Evolutionary conservation across 2,329 filamentous ascomycete species (phyloP), one percentile per base, ranked within the genome.

Genomic region (Davidsoniella australis): DNA sequence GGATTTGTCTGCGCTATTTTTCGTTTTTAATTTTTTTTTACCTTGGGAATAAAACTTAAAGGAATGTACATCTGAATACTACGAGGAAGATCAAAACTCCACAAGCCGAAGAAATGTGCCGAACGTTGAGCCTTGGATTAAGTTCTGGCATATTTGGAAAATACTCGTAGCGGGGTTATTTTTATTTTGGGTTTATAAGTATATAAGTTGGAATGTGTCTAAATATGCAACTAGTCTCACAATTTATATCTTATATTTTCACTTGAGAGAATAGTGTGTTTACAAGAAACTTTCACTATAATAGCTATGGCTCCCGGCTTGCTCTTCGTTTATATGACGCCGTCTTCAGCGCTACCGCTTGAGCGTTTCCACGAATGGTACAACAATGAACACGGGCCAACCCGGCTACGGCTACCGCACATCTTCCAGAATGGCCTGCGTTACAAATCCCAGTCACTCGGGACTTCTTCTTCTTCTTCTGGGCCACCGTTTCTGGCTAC

Each of bases 291-390:
- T 24, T 29, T n/a, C 1, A 24, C 16, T 7, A 33, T 10, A 9
- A 5, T 16, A 23, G 17, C 46, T 33, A 41, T n/a, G 43, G 43
- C 63, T 49, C 74, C 74, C 8, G 85, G 85, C 53, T 77, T 87
- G 58, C 78, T 94, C 59, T 86, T 81, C 62, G 86, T 94, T 57
- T 87, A 84, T 14, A 93, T 93, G 81, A 79, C 88, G 64, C 85
- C 85, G 57, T 72, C 75, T 62, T 69, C 75, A 51, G 72, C 72
- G 56, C 71, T 86, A 57, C 69, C 79, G 49, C 64, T 72, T 44
- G 69, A 75, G 54, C 77, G 84, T 58, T 93, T 94, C 65, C 82
- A 93, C 64, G 85, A 93, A 62, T 89, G 85, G 84, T 94, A 94
- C 69, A 88, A 93, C 68, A 91, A 87, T 63, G 86, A 94, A 67